phyloP scores from a whole-genome alignment of 2,329 filamentous ascomycete species.

The Nakataea oryzae region DNA sequence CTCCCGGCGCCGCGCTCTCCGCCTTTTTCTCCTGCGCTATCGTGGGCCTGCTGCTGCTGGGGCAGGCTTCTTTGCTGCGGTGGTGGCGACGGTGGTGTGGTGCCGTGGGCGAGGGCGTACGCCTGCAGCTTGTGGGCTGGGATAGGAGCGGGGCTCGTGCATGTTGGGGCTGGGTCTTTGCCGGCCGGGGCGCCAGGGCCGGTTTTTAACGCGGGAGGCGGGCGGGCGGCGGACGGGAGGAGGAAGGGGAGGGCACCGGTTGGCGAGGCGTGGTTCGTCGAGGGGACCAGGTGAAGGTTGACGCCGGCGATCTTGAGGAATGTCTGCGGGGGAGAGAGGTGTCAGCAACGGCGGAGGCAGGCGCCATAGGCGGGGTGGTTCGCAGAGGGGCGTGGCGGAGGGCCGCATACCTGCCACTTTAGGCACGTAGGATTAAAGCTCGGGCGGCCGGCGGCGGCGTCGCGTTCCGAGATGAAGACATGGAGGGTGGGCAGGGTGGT shows the following conservation, averaged over 20 bases:
- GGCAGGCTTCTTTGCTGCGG: no score
- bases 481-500: conserved; percentile 49
- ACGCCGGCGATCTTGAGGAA: conserved; percentile 71
- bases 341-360: not conserved
- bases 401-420: conserved; percentile 75
- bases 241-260: conserved; percentile 84
- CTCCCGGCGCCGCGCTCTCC: no score
- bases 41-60: not conserved
- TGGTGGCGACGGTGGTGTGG: not conserved
- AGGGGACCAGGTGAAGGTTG: conserved; percentile 55
- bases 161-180: not conserved
- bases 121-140: conserved; percentile 12
- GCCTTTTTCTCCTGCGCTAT: no score
- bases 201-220: conserved; percentile 15
- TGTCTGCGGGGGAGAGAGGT: conserved; percentile 43
- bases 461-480: conserved; percentile 62
- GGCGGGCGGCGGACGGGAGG: conserved; percentile 36
- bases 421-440: conserved; percentile 90
- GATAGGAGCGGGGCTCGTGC: conserved; percentile 11
- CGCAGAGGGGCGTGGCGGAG: no score
- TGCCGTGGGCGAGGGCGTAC: conserved; percentile 10
- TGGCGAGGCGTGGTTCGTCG: conserved; percentile 89
- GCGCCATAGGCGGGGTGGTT: not conserved
- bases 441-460: conserved; percentile 49
- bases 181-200: conserved; percentile 3